Conservation (phyloP, 139 green algal species). For the Chlamydomonas sphaeroides region DNA sequence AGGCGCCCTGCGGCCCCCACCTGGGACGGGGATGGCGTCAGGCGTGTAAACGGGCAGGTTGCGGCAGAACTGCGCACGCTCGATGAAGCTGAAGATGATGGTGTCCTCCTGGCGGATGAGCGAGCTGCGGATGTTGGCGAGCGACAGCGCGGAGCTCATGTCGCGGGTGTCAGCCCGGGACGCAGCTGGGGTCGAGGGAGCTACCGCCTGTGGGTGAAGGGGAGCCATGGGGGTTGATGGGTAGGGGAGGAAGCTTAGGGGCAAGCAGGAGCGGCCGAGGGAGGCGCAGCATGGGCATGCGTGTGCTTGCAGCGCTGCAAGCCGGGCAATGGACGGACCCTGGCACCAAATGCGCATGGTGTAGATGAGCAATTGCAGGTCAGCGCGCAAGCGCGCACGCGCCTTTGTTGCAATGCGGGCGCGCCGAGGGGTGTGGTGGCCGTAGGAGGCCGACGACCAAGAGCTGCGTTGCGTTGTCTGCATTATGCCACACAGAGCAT, state of each 20-base stretch:
- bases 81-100: constrained; percentile 98
- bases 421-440: background rate
- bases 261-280: background rate
- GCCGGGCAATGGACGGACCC: too few species aligned
- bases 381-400: too few species aligned
- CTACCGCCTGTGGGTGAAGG: background rate
- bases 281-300: too few species aligned
- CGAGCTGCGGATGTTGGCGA: constrained; percentile 85
- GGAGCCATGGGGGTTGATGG: background rate
- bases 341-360: too few species aligned
- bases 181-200: background rate
- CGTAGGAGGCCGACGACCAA: constrained; percentile 6
- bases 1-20: constrained; percentile 45
- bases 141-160: constrained; percentile 63
- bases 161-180: constrained; percentile 19
- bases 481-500: constrained; percentile 19
- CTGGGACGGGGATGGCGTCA: constrained; percentile 78
- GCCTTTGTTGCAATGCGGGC: background rate
- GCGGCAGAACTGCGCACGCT: constrained; percentile 90
- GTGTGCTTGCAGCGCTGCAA: too few species aligned
- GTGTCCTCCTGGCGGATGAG: constrained; percentile 96
- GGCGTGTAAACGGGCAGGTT: constrained; percentile 88
- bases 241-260: background rate
- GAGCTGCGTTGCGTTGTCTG: background rate
- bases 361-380: too few species aligned